These are phyloP conservation scores for Venturia pyrina DNA, from an alignment of 2,329 filamentous ascomycete genomes.

Conservation along the genomic window DNA sequence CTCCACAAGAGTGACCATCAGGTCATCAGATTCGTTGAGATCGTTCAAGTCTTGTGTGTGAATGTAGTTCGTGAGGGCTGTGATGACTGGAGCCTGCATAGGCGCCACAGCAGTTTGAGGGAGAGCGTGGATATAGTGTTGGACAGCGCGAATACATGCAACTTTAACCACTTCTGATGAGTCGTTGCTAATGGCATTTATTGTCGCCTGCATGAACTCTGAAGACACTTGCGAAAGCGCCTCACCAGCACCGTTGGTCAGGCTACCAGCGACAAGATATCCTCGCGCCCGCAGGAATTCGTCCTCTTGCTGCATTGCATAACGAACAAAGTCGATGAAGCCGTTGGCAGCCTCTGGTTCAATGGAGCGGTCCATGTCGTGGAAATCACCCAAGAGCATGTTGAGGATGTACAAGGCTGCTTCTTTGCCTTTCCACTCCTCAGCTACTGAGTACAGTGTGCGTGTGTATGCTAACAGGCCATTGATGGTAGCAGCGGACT, in stretches of 20 bases:
- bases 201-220: conserved; percentile 58
- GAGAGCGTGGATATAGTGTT: conserved; percentile 52
- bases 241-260: conserved; percentile 59
- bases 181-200: conserved; percentile 67
- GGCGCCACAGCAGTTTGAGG: conserved; percentile 40
- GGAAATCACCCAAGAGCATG: conserved; percentile 72
- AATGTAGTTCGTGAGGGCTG: conserved; percentile 61
- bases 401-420: conserved; percentile 77
- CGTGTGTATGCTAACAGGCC: conserved; percentile 70
- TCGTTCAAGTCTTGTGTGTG: conserved; percentile 71
- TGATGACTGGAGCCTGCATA: conserved; percentile 52
- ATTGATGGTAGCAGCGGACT: conserved; percentile 64
- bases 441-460: conserved; percentile 51
- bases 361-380: conserved; percentile 66
- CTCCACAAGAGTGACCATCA: conserved; percentile 82
- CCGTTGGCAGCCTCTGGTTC: conserved; percentile 57
- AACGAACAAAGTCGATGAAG: conserved; percentile 72
- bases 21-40: conserved; percentile 79
- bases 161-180: conserved; percentile 84
- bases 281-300: conserved; percentile 77
- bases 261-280: conserved; percentile 71
- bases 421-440: conserved; percentile 61
- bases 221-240: conserved; percentile 45
- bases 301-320: conserved; percentile 60
- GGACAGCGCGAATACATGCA: conserved; percentile 77